Percentiles rank a stretch among this genome's conserved stretches.
phyloP scores from a whole-genome alignment of 768 basidiomycete species.

The Cyathus striatus region DNA sequence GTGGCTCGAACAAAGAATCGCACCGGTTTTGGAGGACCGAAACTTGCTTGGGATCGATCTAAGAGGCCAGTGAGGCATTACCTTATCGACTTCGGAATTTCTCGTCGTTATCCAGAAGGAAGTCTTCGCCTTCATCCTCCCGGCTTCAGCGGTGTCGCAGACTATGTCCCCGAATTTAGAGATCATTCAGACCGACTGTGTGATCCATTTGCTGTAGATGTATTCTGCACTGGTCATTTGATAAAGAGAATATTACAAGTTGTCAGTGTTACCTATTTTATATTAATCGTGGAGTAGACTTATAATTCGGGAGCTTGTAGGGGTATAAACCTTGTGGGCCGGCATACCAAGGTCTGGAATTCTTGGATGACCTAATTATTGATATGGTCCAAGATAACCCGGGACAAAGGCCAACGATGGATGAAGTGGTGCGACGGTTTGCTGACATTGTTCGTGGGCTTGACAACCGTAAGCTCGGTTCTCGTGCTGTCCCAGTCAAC shows the following conservation, averaged over 20 bases:
- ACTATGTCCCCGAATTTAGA: too few species aligned
- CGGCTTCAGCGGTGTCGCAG: too few species aligned
- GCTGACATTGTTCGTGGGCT: neutral
- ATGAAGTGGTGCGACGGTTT: neutral
- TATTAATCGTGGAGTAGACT: neutral
- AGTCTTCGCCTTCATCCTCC: too few species aligned
- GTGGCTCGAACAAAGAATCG: too few species aligned
- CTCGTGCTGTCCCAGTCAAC: too few species aligned
- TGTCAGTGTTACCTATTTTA: neutral
- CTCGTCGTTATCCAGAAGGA: constrained; percentile 13
- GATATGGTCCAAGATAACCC: neutral
- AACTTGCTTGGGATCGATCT: constrained; percentile 11
- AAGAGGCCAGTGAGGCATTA: constrained; percentile 19
- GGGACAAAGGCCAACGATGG: neutral
- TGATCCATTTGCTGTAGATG: neutral
- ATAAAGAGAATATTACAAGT: neutral
- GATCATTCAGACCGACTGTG: too few species aligned
- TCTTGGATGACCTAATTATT: neutral
- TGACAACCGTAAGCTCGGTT: neutral
- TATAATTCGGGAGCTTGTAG: neutral
- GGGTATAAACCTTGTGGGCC: neutral
- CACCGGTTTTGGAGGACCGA: constrained; percentile 6
- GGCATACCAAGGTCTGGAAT: neutral
- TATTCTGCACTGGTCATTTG: neutral
- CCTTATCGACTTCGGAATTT: constrained; percentile 24